Evolutionary conservation across 1,284 basidiomycete genomes (phyloP).

Genomic region (Naganishia sp.): DNA sequence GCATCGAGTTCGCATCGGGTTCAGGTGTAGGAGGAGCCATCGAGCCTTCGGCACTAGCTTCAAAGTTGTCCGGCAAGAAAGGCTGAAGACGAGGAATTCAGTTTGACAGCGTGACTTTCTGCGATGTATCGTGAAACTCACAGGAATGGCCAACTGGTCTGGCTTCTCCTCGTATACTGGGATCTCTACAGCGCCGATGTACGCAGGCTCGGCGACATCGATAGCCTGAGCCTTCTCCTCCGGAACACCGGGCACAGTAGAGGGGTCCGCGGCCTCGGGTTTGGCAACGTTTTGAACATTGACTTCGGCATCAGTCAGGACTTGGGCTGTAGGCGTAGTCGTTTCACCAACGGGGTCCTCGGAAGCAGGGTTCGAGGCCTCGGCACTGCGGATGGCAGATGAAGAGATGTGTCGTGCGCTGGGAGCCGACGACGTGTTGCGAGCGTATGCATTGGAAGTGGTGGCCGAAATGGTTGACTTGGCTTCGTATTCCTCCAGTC

Average conservation of each 20-base stretch:
- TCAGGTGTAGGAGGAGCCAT: constrained; percentile 37
- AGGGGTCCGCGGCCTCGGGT: constrained; percentile 25
- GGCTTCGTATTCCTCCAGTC: constrained; percentile 53
- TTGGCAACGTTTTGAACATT: constrained; percentile 22
- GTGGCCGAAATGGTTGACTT: constrained; percentile 15
- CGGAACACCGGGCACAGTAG: constrained; percentile 31
- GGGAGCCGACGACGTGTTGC: constrained; percentile 13
- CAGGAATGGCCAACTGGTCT: constrained; percentile 29
- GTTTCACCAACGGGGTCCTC: background rate
- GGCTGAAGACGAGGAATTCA: constrained; percentile 39
- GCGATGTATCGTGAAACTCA: constrained; percentile 6
- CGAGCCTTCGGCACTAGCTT: constrained; percentile 34
- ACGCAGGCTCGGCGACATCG: constrained; percentile 22
- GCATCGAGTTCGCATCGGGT: constrained; percentile 50
- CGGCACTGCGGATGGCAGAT: constrained; percentile 14
- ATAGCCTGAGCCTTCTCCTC: constrained; percentile 29
- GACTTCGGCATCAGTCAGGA: constrained; percentile 23
- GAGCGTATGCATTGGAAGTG: constrained; percentile 9
- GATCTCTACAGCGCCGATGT: constrained; percentile 27
- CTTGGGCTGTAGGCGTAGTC: constrained; percentile 13
- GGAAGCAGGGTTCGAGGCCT: constrained; percentile 17
- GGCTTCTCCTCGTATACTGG: constrained; percentile 23
- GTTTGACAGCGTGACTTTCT: background rate
- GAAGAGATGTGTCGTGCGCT: constrained; percentile 28
- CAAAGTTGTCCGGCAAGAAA: constrained; percentile 49